phyloP scores from a whole-genome alignment of 2,329 filamentous ascomycete species.

The Thelonectria blattea region DNA sequence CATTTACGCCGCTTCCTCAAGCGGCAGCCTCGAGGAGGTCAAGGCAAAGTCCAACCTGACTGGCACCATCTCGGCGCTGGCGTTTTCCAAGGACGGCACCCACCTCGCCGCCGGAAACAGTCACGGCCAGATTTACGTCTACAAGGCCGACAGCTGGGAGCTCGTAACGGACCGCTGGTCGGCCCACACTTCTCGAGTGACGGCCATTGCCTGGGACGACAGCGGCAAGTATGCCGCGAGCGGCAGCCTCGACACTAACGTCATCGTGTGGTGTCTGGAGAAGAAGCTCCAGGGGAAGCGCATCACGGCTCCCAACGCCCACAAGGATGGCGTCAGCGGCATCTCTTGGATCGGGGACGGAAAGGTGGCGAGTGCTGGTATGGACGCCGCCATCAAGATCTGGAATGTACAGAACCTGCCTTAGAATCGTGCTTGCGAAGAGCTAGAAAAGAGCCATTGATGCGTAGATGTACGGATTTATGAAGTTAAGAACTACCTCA shows the following conservation, averaged over 20 bases:
- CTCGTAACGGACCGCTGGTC: conserved; percentile 79
- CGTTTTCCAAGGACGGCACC: conserved; percentile 80
- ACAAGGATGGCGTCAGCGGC: conserved; percentile 94
- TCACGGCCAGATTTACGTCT: conserved; percentile 87
- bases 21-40: conserved; percentile 59
- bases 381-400: conserved; percentile 88
- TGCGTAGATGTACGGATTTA: conserved; percentile 11
- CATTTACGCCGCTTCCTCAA: conserved; percentile 68
- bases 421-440: conserved; percentile 21
- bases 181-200: conserved; percentile 64
- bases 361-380: conserved; percentile 80
- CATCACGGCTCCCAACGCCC: conserved; percentile 84
- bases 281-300: conserved; percentile 82
- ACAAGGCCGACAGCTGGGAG: conserved; percentile 65
- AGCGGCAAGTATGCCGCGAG: conserved; percentile 80
- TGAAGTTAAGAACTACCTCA: not conserved
- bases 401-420: conserved; percentile 63
- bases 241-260: conserved; percentile 86
- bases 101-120: conserved; percentile 83
- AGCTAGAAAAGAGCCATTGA: conserved; percentile 14
- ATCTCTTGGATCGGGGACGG: conserved; percentile 77
- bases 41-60: conserved; percentile 71
- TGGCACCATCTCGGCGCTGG: conserved; percentile 76
- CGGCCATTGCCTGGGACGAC: conserved; percentile 74
- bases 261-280: conserved; percentile 87